Base-by-base conservation (phyloP, 371 early-diverging fungal genomes). In the Mortierella sp. region DNA sequence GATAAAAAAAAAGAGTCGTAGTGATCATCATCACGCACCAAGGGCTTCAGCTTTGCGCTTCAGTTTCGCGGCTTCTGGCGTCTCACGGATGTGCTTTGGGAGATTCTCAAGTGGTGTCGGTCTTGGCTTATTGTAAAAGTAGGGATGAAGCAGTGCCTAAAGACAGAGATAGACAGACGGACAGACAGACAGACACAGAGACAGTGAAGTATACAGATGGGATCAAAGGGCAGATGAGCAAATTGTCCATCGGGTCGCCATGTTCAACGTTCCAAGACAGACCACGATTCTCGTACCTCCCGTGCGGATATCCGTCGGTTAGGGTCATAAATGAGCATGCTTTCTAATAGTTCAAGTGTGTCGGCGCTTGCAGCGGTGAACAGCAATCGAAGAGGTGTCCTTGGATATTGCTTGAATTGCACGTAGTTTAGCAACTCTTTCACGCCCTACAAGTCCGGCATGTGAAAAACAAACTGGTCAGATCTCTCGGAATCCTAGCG, bases 311-410 rank as follows among this genome's bases (percentile, higher is more conserved):
- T 92, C 76, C 99, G 84, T 56, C 91, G 90, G 21, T 80, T 82
- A 6, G 99, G 99, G 81, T 98, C 93, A 81, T 90, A 98, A 8
- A 85, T 81, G 38, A 99, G 81, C 94, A 99, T 93, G 58, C 88
- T 91, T 54, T 93, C 93, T 54, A 99, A 74, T 51, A 99, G 79
- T 81, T 93, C 95, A 27, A 99, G 73, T 0, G 98, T 95, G 83
- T 98, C 99, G 8, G 85, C 78, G 14, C 92, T 88, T 3, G 98
- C 98, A 19, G 98, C 99, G 2, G 93, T 92, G 82, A 99, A 99
- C 30, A 97, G 84, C 13, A 83, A 80, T 50, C 87, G 73, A 23
- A 98, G 82, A 6, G 93, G 91, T 2, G 92, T 90, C 70, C 87
- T 90, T 9, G 95, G 95, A 54, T 83, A 82, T 13, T 65, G 74